These are phyloP conservation scores for Lasiodiplodia gonubiensis DNA, from an alignment of 2,329 filamentous ascomycete species.

Conservation along the genomic window DNA sequence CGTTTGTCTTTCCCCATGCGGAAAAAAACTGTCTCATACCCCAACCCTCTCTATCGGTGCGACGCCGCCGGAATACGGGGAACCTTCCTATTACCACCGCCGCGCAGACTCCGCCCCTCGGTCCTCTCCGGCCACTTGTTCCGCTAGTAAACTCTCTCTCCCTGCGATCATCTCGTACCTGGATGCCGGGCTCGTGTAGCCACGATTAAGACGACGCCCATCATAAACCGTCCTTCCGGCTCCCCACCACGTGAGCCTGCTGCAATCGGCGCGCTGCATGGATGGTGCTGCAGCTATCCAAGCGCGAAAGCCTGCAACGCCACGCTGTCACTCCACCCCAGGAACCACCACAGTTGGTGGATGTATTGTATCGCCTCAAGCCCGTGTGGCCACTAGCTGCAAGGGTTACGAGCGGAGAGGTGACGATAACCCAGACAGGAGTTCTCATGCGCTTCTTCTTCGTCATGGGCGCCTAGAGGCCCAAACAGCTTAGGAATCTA, in stretches of 20 bases:
- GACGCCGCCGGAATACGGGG: constrained; percentile 10
- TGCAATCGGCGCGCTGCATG: constrained; percentile 3
- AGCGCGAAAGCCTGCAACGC: not conserved
- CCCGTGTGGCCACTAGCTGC: not conserved
- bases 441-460: not conserved
- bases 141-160: not conserved
- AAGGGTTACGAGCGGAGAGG: constrained; percentile 8
- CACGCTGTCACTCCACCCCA: constrained; percentile 18
- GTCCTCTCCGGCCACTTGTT: not conserved
- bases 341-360: constrained; percentile 1
- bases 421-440: not conserved
- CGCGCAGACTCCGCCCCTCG: constrained; percentile 11
- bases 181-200: not conserved
- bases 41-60: not conserved
- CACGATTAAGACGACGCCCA: not conserved
- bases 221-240: not conserved
- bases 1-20: not conserved
- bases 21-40: constrained; percentile 14
- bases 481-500: constrained; percentile 5
- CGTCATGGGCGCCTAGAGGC: not conserved
- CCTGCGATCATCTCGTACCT: not conserved
- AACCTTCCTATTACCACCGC: constrained; percentile 7
- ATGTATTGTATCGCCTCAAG: not conserved
- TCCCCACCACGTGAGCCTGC: constrained; percentile 5
- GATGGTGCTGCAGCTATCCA: not conserved